These are phyloP conservation scores for Tolypocladium nubicola DNA, from an alignment of 2,329 filamentous ascomycete genomes.

Conservation along the genomic window DNA sequence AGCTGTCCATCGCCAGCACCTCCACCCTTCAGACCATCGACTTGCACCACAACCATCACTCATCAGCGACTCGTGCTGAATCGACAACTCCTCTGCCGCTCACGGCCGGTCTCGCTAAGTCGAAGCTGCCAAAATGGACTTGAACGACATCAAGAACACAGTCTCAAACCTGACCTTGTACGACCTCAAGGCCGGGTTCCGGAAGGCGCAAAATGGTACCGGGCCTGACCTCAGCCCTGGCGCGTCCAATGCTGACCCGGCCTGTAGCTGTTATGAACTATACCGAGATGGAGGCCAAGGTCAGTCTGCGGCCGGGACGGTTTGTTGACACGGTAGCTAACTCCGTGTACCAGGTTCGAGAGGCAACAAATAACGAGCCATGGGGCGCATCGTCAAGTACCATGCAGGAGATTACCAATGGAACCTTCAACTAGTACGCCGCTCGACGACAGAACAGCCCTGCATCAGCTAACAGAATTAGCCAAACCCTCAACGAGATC, in stretches of 20 bases:
- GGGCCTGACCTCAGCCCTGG: constrained; percentile 1
- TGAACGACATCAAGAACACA: constrained; percentile 73
- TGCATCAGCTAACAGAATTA: constrained; percentile 23
- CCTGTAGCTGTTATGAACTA: constrained; percentile 90
- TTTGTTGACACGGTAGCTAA: constrained; percentile 4
- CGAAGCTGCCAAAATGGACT: constrained; percentile 55
- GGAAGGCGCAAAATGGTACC: constrained; percentile 92
- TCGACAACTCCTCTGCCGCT: neutral
- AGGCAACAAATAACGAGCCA: constrained; percentile 98
- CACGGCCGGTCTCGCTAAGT: neutral
- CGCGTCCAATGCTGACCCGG: constrained; percentile 15
- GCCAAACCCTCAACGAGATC: constrained; percentile 94
- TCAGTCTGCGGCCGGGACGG: constrained; percentile 16
- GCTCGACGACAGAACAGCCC: constrained; percentile 5
- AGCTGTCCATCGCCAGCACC: constrained; percentile 12
- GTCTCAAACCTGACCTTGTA: constrained; percentile 90
- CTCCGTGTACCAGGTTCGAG: constrained; percentile 57
- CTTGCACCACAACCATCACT: neutral
- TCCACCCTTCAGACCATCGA: neutral
- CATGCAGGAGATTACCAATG: constrained; percentile 98
- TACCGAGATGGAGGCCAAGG: constrained; percentile 79
- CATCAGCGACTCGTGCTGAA: neutral
- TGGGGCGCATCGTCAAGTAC: constrained; percentile 78
- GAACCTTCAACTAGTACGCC: constrained; percentile 91
- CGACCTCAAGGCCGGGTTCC: constrained; percentile 87